Base-by-base conservation (phyloP, 805 yeast species). In the Wickerhamiella alocasiicola region DNA sequence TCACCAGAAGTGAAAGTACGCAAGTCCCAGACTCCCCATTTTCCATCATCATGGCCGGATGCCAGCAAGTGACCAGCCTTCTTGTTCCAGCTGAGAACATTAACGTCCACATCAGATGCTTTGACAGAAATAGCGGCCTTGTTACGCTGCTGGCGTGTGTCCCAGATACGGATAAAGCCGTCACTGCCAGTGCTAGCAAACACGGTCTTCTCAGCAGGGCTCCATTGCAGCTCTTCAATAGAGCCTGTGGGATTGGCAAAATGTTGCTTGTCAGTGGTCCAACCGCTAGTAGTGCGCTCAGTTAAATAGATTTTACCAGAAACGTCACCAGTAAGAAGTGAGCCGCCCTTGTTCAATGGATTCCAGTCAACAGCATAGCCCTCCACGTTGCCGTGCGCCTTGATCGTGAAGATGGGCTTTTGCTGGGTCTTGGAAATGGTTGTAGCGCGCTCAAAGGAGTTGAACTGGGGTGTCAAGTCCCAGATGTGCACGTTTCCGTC, bases 321-420 rank as follows among this genome's bases (percentile, higher is more conserved):
- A 49, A 82, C 67, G 59, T 91, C 98, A 53, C 98, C 98, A 3
- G 93, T 73, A 43, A 91, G 67, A 46, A 91, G 64, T 1, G 85
- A 70, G 17, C 97, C 97, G 3, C 83, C 73, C 49, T 70, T 70
- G 45, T 76, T 72, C 48, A 80, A 64, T 31, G 96, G 95, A 1
- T 94, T 82, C 98, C 98, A 91, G 61, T 88, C 98, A 33, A 91
- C 60, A 12, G 95, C 98, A 55, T 84, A 91, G 26, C 98, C 97
- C 64, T 91, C 98, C n/a, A 82, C 94, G 49, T 79, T 78, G 18
- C 96, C 96, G 58, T 91, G 98, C 48, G 64, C 70, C 54, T 73
- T 73, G 45, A 91, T 67, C 5, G 94, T 84, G 62, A 85, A 87
- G 9, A 76, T 56, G 15, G 97, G 95, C 58, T 77, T 73, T 56